Conservation (phyloP, 805 yeast genomes). For the Danielia reshetovae region DNA sequence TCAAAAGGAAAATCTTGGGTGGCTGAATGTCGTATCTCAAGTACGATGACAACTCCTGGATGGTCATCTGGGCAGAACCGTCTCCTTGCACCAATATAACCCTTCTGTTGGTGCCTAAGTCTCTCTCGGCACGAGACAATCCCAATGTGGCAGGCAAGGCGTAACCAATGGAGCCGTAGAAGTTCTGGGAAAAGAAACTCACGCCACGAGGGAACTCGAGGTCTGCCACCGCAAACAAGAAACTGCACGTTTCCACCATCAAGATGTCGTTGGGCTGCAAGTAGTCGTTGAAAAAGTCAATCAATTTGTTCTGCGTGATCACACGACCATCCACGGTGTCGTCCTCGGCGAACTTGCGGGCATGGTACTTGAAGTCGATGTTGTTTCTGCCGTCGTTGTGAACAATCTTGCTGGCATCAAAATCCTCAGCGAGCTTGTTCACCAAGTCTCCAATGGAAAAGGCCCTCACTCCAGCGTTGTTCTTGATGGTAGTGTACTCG, state of each 20-base stretch:
- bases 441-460: conserved; percentile 33
- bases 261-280: conserved; percentile 63
- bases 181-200: conserved; percentile 59
- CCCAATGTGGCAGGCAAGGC: conserved; percentile 88
- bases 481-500: conserved; percentile 19
- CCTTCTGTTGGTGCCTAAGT: conserved; percentile 47
- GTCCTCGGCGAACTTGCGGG: conserved; percentile 5
- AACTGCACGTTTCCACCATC: conserved; percentile 81
- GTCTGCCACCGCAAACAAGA: conserved; percentile 74
- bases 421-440: conserved; percentile 21
- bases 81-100: conserved; percentile 81
- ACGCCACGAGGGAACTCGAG: conserved; percentile 54
- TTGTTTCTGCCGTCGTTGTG: conserved; percentile 14
- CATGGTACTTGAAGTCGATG: conserved; percentile 13
- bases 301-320: conserved; percentile 32
- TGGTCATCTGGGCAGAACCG: conserved; percentile 93
- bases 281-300: conserved; percentile 29
- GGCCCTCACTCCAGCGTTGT: conserved; percentile 20
- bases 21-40: conserved; percentile 50
- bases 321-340: conserved; percentile 7
- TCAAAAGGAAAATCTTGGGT: conserved; percentile 70
- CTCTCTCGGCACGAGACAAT: conserved; percentile 67
- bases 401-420: conserved; percentile 13
- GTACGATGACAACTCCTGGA: conserved; percentile 74
- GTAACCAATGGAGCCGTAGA: conserved; percentile 83